These are phyloP conservation scores for Parastagonospora nodorum DNA, from an alignment of 2,329 filamentous ascomycete genomes.

Conservation along the genomic window DNA sequence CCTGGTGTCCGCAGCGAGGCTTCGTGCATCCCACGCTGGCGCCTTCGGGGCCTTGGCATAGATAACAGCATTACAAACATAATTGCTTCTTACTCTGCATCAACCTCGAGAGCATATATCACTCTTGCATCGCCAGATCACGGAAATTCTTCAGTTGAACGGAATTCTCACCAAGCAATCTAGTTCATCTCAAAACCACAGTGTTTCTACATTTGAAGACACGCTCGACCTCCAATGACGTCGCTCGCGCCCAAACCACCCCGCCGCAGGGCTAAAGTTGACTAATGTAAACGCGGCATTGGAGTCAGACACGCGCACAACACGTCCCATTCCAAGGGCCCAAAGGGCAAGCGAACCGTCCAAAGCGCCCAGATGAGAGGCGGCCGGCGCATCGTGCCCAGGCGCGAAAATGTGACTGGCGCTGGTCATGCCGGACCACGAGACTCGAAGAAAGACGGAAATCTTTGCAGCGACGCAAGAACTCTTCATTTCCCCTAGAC, in stretches of 20 bases:
- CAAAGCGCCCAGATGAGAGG: slow-evolving; percentile 12
- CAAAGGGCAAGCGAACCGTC: slow-evolving; percentile 10
- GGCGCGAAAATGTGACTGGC: slow-evolving; percentile 23
- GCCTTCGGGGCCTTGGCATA: slow-evolving; percentile 22
- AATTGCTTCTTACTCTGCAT: slow-evolving; percentile 12
- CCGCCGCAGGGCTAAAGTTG: slow-evolving; percentile 26
- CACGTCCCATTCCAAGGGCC: slow-evolving; percentile 12
- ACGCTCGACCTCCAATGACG: slow-evolving; percentile 8
- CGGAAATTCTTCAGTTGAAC: background rate
- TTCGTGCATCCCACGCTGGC: slow-evolving; percentile 22
- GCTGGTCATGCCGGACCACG: slow-evolving; percentile 30
- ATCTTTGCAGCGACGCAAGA: slow-evolving; percentile 11
- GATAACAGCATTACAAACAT: slow-evolving; percentile 26
- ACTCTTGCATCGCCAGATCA: slow-evolving; percentile 1
- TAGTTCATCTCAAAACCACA: background rate
- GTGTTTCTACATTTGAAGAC: background rate
- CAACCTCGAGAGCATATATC: slow-evolving; percentile 3
- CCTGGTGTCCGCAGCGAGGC: background rate
- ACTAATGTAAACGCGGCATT: slow-evolving; percentile 30
- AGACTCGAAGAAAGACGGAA: slow-evolving; percentile 18
- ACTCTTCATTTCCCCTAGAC: slow-evolving; percentile 8
- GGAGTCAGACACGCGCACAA: slow-evolving; percentile 26
- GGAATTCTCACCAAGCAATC: background rate
- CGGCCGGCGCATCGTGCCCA: slow-evolving; percentile 31
- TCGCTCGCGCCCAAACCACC: slow-evolving; percentile 8